Percentiles rank a stretch among this genome's conserved stretches.
phyloP scores from a whole-genome alignment of 257 asterid species.

The Solanum ossicruentum region DNA sequence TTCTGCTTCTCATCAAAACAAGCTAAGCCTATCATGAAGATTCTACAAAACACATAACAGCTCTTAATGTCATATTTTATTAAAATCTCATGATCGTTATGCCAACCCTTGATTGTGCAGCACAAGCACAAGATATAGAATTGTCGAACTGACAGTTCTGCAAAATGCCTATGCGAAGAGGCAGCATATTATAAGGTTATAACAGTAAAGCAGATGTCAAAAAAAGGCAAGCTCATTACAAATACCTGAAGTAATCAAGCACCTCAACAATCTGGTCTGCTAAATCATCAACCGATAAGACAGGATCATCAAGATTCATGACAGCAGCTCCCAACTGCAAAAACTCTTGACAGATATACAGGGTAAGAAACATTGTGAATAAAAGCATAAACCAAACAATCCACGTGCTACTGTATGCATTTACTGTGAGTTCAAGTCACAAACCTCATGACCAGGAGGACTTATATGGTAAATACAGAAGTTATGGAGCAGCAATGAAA shows the following conservation, averaged over 20 bases:
- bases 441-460: slow-evolving; percentile 49
- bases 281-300: slow-evolving; percentile 33
- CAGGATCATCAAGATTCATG: slow-evolving; percentile 19
- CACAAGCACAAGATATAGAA: neutral
- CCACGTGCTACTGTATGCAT: neutral
- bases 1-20: neutral
- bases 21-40: neutral
- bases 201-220: neutral
- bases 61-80: neutral
- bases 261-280: slow-evolving; percentile 38
- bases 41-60: neutral
- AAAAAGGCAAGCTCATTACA: neutral
- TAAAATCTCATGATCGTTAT: neutral
- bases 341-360: slow-evolving; percentile 6
- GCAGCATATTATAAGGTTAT: neutral
- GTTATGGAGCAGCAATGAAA: slow-evolving; percentile 38
- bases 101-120: neutral
- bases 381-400: neutral
- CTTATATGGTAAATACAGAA: slow-evolving; percentile 43
- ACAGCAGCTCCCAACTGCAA: slow-evolving; percentile 38
- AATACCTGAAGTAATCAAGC: slow-evolving; percentile 41
- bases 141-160: neutral
- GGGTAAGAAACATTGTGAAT: slow-evolving; percentile 4
- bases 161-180: neutral
- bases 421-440: slow-evolving; percentile 1